Percentiles rank a stretch among this genome's conserved stretches.
phyloP scores from a whole-genome alignment of 257 asterid genomes.

The Penstemon eatonii region DNA sequence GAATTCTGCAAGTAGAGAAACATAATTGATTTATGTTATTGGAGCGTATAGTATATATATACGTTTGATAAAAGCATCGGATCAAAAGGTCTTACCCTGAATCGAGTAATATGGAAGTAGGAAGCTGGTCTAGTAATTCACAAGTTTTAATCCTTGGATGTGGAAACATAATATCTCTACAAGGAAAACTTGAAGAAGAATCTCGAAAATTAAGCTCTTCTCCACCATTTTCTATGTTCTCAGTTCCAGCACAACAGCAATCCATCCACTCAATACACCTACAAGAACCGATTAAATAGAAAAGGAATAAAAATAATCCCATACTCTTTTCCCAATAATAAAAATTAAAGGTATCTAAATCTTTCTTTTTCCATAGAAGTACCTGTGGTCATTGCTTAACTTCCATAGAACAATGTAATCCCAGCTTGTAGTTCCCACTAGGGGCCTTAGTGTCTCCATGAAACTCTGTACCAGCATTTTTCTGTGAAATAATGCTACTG shows the following conservation, averaged over 20 bases:
- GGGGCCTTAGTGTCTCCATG: slow-evolving; percentile 62
- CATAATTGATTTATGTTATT: background rate
- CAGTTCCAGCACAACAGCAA: slow-evolving; percentile 81
- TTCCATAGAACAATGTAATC: slow-evolving; percentile 79
- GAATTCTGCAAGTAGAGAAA: slow-evolving; percentile 41
- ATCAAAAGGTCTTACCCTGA: slow-evolving; percentile 48
- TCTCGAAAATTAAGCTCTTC: slow-evolving; percentile 43
- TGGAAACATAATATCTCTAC: slow-evolving; percentile 61
- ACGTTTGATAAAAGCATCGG: background rate
- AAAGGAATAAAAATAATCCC: background rate
- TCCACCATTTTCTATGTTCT: slow-evolving; percentile 34
- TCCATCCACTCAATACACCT: slow-evolving; percentile 80
- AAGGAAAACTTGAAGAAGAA: slow-evolving; percentile 45
- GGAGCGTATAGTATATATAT: no score
- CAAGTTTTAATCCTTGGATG: slow-evolving; percentile 65
- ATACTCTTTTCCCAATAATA: background rate
- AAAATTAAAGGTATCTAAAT: background rate
- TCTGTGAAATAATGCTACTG: slow-evolving; percentile 22
- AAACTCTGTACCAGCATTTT: slow-evolving; percentile 61
- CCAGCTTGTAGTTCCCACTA: slow-evolving; percentile 65
- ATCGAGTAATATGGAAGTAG: slow-evolving; percentile 55
- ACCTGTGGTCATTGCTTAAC: slow-evolving; percentile 69
- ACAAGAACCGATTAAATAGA: background rate
- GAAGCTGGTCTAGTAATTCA: slow-evolving; percentile 56
- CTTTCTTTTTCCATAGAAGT: background rate